A percentile compares a stretch with the other conserved stretches of the same genome.
Evolutionary conservation across 2,329 filamentous ascomycete species (phyloP).

Genomic region (Ascochyta pisi): DNA sequence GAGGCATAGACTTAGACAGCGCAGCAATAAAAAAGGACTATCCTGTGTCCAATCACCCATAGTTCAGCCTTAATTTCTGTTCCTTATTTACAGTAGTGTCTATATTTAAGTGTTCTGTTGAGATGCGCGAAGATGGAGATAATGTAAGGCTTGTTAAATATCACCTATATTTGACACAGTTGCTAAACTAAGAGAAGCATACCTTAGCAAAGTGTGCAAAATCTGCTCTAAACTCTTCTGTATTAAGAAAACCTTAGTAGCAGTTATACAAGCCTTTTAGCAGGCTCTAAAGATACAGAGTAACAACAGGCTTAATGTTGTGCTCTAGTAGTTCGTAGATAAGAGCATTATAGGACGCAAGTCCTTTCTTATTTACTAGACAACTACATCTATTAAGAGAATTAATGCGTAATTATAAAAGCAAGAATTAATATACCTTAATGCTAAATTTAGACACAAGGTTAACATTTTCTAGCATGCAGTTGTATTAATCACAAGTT

Average conservation of each 20-base stretch:
- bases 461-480: conserved; percentile 54
- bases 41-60: conserved; percentile 3
- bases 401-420: conserved; percentile 25
- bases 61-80: conserved; percentile 9
- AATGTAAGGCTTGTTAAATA: conserved; percentile 57
- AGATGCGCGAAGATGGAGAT: conserved; percentile 58
- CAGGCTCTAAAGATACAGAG: conserved; percentile 26
- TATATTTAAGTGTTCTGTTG: conserved; percentile 4
- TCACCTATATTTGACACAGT: conserved; percentile 52
- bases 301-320: conserved; percentile 23
- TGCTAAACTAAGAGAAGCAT: conserved; percentile 47
- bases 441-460: conserved; percentile 21
- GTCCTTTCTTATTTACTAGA: conserved; percentile 21
- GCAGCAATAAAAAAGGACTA: conserved; percentile 58
- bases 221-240: conserved; percentile 31
- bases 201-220: conserved; percentile 49
- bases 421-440: conserved; percentile 23
- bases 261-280: conserved; percentile 18
- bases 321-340: conserved; percentile 21
- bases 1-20: conserved; percentile 30
- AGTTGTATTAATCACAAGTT: conserved; percentile 48
- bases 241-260: conserved; percentile 26
- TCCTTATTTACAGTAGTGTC: not conserved
- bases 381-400: conserved; percentile 21
- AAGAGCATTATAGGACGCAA: conserved; percentile 20